phyloP scores from a whole-genome alignment of 495 filamentous ascomycete genomes.

The Amorphotheca resinae region DNA sequence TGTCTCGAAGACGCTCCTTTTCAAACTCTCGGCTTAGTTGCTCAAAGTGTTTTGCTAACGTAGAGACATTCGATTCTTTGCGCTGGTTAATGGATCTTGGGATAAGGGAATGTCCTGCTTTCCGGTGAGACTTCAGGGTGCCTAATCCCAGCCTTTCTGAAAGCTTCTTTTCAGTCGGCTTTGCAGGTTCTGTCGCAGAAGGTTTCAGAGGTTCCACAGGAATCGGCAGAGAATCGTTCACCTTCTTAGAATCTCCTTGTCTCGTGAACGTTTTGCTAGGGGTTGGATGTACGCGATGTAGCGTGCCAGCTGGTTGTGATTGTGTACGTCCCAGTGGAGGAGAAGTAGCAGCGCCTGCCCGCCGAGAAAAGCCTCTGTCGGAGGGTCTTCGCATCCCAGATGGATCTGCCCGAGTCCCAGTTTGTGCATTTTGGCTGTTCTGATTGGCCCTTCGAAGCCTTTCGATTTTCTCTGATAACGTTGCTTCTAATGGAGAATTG shows the following conservation, averaged over 20 bases:
- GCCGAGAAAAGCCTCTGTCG: conserved; percentile 32
- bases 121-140: conserved; percentile 46
- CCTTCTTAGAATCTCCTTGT: conserved; percentile 5
- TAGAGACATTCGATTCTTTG: conserved; percentile 67
- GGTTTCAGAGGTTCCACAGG: conserved; percentile 7
- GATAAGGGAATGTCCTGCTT: conserved; percentile 63
- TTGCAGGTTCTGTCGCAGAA: conserved; percentile 16
- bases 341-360: conserved; percentile 34
- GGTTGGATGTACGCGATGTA: conserved; percentile 10
- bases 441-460: conserved; percentile 25
- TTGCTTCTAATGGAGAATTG: conserved; percentile 18
- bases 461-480: conserved; percentile 37
- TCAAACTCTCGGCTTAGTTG: conserved; percentile 94
- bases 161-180: conserved; percentile 57
- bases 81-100: conserved; percentile 67
- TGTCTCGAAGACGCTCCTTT: conserved; percentile 79
- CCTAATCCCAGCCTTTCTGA: conserved; percentile 50
- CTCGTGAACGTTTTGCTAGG: conserved; percentile 3
- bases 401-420: conserved; percentile 4
- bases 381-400: conserved; percentile 41
- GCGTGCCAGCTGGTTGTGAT: conserved; percentile 45
- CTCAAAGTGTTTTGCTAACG: conserved; percentile 88
- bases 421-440: neutral
- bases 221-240: neutral
- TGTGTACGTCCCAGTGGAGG: conserved; percentile 58